Percentiles rank a stretch among this genome's conserved stretches.
These are phyloP conservation scores for Pichia occidentalis DNA, from an alignment of 805 yeast genomes.

Conservation along the genomic window DNA sequence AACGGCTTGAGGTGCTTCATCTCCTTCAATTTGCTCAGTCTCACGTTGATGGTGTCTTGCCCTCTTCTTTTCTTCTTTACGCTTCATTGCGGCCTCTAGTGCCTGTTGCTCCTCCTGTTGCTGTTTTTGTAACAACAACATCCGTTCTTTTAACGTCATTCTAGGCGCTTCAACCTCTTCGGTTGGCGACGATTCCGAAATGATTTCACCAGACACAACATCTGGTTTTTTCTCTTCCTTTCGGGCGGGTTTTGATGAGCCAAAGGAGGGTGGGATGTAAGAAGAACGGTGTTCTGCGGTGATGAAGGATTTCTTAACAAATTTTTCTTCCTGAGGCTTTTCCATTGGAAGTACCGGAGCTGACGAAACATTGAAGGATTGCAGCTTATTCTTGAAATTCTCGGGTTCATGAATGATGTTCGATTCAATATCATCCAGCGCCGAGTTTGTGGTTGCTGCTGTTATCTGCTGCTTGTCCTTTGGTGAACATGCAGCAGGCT, in stretches of 20 bases:
- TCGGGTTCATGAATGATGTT: slow-evolving; percentile 11
- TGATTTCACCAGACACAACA: slow-evolving; percentile 20
- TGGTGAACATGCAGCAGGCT: neutral
- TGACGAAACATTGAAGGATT: slow-evolving; percentile 42
- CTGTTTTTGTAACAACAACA: slow-evolving; percentile 72
- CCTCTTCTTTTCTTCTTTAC: slow-evolving; percentile 42
- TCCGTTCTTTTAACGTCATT: slow-evolving; percentile 79
- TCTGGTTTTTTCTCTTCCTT: slow-evolving; percentile 16
- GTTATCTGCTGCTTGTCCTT: neutral
- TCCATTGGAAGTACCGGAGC: slow-evolving; percentile 35
- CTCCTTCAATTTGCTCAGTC: neutral
- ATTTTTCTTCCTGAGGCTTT: slow-evolving; percentile 30
- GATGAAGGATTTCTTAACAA: slow-evolving; percentile 47
- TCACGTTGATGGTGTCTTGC: slow-evolving; percentile 9
- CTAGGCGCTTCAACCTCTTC: slow-evolving; percentile 59
- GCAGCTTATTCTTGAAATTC: slow-evolving; percentile 40
- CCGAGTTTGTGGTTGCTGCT: neutral
- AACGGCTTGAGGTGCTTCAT: slow-evolving; percentile 1
- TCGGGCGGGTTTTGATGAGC: slow-evolving; percentile 7
- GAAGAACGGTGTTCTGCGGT: slow-evolving; percentile 54
- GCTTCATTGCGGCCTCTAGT: slow-evolving; percentile 52
- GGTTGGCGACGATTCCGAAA: slow-evolving; percentile 23
- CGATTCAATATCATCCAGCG: slow-evolving; percentile 6
- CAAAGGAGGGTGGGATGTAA: slow-evolving; percentile 42
- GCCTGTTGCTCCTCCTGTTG: slow-evolving; percentile 72